Evolutionary conservation across 169 alveolate genomes (phyloP).

Genomic region (Eimeria mitis): DNA sequence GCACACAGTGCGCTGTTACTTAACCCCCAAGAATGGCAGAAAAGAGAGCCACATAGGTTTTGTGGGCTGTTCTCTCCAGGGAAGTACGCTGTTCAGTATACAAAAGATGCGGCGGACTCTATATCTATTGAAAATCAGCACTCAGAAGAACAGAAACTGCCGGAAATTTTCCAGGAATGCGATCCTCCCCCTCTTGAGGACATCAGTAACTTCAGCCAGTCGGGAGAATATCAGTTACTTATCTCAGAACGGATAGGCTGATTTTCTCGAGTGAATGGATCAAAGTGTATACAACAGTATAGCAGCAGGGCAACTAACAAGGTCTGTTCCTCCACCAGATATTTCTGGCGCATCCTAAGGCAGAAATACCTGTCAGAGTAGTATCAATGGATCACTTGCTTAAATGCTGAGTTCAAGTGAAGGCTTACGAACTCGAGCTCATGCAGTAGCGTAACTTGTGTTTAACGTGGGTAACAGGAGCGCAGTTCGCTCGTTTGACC

Average conservation of each 20-base stretch:
- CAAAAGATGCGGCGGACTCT: background rate
- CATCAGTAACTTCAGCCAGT: background rate
- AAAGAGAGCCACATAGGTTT: background rate
- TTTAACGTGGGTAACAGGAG: background rate
- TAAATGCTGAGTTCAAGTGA: background rate
- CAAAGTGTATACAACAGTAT: background rate
- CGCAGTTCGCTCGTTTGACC: slow-evolving; percentile 18
- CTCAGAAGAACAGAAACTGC: background rate
- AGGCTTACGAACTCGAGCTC: background rate
- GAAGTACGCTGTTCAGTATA: background rate
- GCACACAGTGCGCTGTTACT: no score
- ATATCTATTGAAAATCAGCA: background rate
- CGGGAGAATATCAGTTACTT: background rate
- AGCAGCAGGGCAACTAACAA: background rate
- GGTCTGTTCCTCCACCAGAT: background rate
- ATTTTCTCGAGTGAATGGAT: background rate
- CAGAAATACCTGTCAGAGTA: no score
- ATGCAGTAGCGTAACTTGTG: background rate
- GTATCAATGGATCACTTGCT: background rate
- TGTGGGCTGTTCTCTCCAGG: background rate
- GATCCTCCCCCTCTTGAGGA: slow-evolving; percentile 62
- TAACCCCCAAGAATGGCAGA: no score
- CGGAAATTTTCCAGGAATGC: background rate
- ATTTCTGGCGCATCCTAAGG: no score
- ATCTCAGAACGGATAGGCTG: background rate